Evolutionary conservation across 2,329 filamentous ascomycete species (phyloP).

Genomic region (Microsporum canis): DNA sequence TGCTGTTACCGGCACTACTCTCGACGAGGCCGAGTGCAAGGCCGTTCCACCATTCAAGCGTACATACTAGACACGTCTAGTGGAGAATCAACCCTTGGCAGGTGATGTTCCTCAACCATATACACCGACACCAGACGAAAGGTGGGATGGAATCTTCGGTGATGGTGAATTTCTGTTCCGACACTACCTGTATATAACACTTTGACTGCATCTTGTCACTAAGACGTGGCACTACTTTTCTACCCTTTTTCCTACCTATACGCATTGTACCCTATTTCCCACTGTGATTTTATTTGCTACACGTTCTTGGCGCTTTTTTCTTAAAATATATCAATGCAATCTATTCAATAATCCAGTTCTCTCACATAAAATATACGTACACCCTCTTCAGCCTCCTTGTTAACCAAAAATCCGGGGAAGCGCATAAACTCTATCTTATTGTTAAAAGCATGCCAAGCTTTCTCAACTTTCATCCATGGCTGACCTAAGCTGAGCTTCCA

Average conservation of each 20-base stretch:
- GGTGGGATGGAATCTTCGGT: neutral
- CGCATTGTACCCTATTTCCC: neutral
- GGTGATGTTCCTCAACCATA: neutral
- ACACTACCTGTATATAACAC: constrained; percentile 4
- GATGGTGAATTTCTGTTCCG: neutral
- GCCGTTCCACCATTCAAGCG: constrained; percentile 89
- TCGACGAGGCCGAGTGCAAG: constrained; percentile 95
- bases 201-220: constrained; percentile 4
- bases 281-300: neutral
- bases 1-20: constrained; percentile 65
- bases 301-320: constrained; percentile 5
- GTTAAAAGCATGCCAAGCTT: neutral
- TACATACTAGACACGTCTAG: constrained; percentile 33
- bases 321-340: constrained; percentile 2
- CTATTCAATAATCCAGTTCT: neutral
- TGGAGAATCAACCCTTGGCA: neutral
- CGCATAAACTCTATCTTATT: neutral
- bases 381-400: neutral
- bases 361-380: neutral
- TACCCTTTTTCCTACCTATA: neutral
- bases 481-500: neutral
- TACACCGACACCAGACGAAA: neutral
- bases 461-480: neutral
- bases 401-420: neutral
- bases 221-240: neutral